phyloP scores from a whole-genome alignment of 768 basidiomycete genomes.

The Pisolithus albus region DNA sequence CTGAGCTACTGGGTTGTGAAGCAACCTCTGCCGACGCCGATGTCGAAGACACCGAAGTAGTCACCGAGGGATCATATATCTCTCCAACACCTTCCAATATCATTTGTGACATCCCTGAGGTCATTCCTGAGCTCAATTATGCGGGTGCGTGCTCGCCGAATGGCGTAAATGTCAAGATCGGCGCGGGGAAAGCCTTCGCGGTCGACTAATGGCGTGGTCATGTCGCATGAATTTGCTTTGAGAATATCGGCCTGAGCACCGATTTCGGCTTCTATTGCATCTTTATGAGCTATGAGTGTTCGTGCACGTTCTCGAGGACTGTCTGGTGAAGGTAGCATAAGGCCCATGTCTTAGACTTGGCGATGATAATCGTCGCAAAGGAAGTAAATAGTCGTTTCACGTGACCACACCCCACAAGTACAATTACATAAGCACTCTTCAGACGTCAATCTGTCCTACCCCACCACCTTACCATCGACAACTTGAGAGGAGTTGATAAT shows the following conservation, averaged over 20 bases:
- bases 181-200: slow-evolving; percentile 83
- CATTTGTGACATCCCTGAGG: slow-evolving; percentile 53
- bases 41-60: neutral
- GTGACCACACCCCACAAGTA: neutral
- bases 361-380: neutral
- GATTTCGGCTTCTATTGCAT: slow-evolving; percentile 67
- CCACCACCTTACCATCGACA: slow-evolving; percentile 50
- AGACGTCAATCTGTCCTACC: slow-evolving; percentile 9
- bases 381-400: neutral
- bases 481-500: slow-evolving; percentile 44
- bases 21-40: slow-evolving; percentile 19
- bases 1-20: slow-evolving; percentile 14
- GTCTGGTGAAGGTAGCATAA: slow-evolving; percentile 38
- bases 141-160: slow-evolving; percentile 65
- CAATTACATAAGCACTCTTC: neutral
- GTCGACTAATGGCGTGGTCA: slow-evolving; percentile 76
- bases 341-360: slow-evolving; percentile 38
- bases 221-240: slow-evolving; percentile 52
- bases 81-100: slow-evolving; percentile 58
- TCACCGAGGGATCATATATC: slow-evolving; percentile 50
- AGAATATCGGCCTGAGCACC: slow-evolving; percentile 56
- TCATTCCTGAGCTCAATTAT: slow-evolving; percentile 84
- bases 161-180: slow-evolving; percentile 79
- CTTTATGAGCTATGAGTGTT: slow-evolving; percentile 60
- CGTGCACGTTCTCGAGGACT: slow-evolving; percentile 52